Conservation (phyloP, 441 rosid genomes). For the Populus hybrid region DNA sequence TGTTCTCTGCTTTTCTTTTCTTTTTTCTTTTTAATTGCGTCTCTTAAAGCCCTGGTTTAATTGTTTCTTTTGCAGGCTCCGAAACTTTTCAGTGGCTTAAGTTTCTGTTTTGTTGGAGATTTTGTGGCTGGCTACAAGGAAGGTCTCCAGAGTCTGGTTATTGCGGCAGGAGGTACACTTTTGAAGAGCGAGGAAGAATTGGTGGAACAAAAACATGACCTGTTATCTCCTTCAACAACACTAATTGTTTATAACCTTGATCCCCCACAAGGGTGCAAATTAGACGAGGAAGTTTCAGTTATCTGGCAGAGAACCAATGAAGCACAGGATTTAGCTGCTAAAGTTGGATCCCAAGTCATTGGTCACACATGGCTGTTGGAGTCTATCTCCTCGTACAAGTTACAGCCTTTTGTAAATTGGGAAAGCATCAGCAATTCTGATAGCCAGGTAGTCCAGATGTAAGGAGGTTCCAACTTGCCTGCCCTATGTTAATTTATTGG, state of each 20-base stretch:
- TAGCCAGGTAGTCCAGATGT: neutral
- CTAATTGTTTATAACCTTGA: conserved; percentile 70
- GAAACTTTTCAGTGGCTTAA: conserved; percentile 65
- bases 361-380: conserved; percentile 84
- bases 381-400: conserved; percentile 67
- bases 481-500: neutral
- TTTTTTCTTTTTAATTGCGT: neutral
- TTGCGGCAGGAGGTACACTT: conserved; percentile 60
- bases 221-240: conserved; percentile 18
- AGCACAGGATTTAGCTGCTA: conserved; percentile 58
- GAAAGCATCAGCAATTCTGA: neutral
- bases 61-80: conserved; percentile 44
- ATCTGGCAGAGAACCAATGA: conserved; percentile 69
- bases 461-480: neutral
- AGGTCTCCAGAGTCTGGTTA: conserved; percentile 9
- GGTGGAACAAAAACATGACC: conserved; percentile 18
- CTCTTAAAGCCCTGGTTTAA: neutral
- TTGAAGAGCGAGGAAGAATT: conserved; percentile 41
- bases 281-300: conserved; percentile 68
- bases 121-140: no score
- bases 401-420: conserved; percentile 41
- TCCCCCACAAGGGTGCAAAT: conserved; percentile 50
- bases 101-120: no score
- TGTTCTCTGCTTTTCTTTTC: neutral
- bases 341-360: conserved; percentile 46